phyloP scores from a whole-genome alignment of 179 eudicot genomes.

The Gypsophila paniculata region DNA sequence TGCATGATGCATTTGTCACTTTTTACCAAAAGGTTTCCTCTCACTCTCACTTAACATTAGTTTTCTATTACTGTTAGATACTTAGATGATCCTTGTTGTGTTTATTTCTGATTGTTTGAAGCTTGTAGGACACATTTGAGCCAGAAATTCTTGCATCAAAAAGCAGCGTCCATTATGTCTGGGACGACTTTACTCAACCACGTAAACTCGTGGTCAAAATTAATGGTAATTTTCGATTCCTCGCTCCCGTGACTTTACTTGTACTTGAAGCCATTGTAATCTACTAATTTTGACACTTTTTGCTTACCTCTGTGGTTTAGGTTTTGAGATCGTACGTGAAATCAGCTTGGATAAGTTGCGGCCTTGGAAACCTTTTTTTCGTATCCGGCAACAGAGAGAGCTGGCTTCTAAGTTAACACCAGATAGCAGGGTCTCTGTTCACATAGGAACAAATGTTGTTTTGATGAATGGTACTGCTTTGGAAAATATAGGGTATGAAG shows the following conservation, averaged over 20 bases:
- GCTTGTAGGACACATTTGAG: constrained; percentile 60
- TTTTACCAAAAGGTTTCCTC: constrained; percentile 79
- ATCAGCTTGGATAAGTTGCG: constrained; percentile 92
- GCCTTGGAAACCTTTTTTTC: constrained; percentile 78
- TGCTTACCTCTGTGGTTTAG: constrained; percentile 32
- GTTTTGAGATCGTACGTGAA: constrained; percentile 61
- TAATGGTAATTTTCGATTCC: constrained; percentile 45
- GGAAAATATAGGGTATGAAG: constrained; percentile 70
- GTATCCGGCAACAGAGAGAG: constrained; percentile 49
- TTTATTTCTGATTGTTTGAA: constrained; percentile 19
- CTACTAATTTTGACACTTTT: constrained; percentile 2
- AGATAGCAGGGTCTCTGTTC: constrained; percentile 37
- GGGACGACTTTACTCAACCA: constrained; percentile 90
- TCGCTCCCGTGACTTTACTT: constrained; percentile 11
- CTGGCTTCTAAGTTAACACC: constrained; percentile 48
- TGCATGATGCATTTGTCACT: constrained; percentile 58
- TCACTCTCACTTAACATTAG: constrained; percentile 13
- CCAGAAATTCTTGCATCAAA: constrained; percentile 70
- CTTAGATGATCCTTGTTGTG: neutral
- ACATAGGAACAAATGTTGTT: constrained; percentile 31
- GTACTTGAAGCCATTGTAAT: neutral
- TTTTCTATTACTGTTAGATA: neutral
- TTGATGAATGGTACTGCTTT: constrained; percentile 41
- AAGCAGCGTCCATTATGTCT: constrained; percentile 58
- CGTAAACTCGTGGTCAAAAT: constrained; percentile 76